phyloP scores from a whole-genome alignment of 176 grass and related monocot species.

The Avena atlantica region DNA sequence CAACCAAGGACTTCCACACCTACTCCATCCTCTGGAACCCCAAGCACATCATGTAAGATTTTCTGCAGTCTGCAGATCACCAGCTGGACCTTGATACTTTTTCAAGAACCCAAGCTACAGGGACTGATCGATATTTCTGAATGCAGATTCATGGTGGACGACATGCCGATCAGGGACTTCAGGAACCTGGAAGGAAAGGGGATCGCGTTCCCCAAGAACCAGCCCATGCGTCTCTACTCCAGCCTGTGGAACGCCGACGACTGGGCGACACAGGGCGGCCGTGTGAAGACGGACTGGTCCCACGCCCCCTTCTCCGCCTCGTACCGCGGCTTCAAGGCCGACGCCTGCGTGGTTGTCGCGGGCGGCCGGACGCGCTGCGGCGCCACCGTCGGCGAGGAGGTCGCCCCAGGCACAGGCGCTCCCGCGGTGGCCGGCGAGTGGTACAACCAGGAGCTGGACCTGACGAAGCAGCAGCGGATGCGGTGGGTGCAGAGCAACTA shows the following conservation, averaged over 20 bases:
- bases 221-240: slow-evolving; percentile 88
- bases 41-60: slow-evolving; percentile 74
- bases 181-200: slow-evolving; percentile 71
- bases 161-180: slow-evolving; percentile 82
- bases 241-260: slow-evolving; percentile 95
- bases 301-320: slow-evolving; percentile 75
- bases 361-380: slow-evolving; percentile 41
- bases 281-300: slow-evolving; percentile 85
- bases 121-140: background rate
- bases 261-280: slow-evolving; percentile 86
- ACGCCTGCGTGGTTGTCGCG: slow-evolving; percentile 69
- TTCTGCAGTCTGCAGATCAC: too few relatives aligned
- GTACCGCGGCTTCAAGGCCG: slow-evolving; percentile 66
- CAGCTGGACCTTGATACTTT: too few relatives aligned
- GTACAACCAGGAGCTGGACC: slow-evolving; percentile 91
- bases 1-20: slow-evolving; percentile 85
- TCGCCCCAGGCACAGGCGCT: slow-evolving; percentile 27
- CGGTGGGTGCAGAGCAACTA: slow-evolving; percentile 76
- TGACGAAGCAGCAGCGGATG: slow-evolving; percentile 67
- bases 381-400: slow-evolving; percentile 32
- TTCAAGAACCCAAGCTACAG: background rate
- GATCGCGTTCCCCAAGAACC: slow-evolving; percentile 82
- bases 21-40: slow-evolving; percentile 97
- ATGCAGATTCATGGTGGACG: slow-evolving; percentile 90
- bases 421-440: slow-evolving; percentile 35